Evolutionary conservation across 371 early-diverging fungal genomes (phyloP).

Genomic region (Mortierella sp.): DNA sequence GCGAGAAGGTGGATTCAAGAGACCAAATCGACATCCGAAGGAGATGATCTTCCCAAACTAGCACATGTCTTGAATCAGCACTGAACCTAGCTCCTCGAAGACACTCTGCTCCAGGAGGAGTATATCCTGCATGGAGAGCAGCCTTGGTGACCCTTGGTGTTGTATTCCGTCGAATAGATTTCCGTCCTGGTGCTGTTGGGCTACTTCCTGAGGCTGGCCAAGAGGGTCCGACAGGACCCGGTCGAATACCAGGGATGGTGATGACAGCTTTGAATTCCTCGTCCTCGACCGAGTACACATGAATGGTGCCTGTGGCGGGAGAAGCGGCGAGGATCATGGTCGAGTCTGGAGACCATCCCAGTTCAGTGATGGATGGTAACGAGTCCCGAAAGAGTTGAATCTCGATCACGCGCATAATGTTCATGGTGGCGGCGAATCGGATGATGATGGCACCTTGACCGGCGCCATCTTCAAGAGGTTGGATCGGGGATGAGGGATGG

Average conservation of each 20-base stretch:
- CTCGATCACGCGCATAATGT: constrained; percentile 40
- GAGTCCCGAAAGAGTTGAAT: constrained; percentile 46
- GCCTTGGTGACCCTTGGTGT: neutral
- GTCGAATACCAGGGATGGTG: constrained; percentile 34
- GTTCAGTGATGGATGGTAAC: constrained; percentile 39
- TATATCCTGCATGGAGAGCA: constrained; percentile 17
- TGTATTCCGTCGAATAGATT: neutral
- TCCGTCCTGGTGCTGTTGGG: neutral
- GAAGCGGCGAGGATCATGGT: constrained; percentile 44
- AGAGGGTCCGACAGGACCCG: neutral
- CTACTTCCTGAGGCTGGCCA: neutral
- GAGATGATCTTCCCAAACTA: constrained; percentile 47
- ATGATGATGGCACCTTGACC: constrained; percentile 40
- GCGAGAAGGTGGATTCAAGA: constrained; percentile 14
- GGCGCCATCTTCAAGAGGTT: constrained; percentile 38
- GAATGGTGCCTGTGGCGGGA: constrained; percentile 33
- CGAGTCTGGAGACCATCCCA: constrained; percentile 51
- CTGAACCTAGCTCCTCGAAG: constrained; percentile 43
- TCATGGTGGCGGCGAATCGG: constrained; percentile 49
- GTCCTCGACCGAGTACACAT: constrained; percentile 40
- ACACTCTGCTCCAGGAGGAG: constrained; percentile 38
- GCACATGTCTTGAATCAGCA: constrained; percentile 45
- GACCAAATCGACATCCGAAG: constrained; percentile 43
- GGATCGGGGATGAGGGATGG: constrained; percentile 44
- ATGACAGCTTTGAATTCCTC: constrained; percentile 46